Evolutionary conservation across 1,139 yeast genomes (phyloP).

Genomic region (Candida smagusa): DNA sequence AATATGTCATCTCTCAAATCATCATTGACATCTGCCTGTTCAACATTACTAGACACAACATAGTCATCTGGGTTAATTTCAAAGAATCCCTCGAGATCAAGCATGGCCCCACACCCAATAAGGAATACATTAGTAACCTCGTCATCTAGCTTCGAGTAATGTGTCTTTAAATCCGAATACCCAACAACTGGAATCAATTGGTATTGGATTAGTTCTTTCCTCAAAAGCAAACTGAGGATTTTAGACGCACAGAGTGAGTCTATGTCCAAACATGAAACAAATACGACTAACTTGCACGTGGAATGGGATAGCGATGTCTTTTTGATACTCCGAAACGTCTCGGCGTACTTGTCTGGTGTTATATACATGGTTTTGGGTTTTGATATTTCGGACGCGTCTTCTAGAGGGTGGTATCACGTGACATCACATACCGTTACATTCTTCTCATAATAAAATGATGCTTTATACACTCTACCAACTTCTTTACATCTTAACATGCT

Average conservation of each 20-base stretch:
- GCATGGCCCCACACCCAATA: constrained; percentile 94
- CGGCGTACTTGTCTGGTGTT: constrained; percentile 56
- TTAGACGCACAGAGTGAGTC: constrained; percentile 92
- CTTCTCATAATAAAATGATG: too few species aligned
- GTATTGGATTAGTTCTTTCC: constrained; percentile 80
- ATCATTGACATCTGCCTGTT: constrained; percentile 10
- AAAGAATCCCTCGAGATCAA: constrained; percentile 78
- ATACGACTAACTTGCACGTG: constrained; percentile 82
- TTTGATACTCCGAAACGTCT: constrained; percentile 58
- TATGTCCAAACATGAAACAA: constrained; percentile 86
- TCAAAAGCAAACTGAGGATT: constrained; percentile 65
- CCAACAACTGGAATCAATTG: constrained; percentile 96
- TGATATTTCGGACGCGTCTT: neutral
- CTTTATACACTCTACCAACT: too few species aligned
- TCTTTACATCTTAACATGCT: too few species aligned
- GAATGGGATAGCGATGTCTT: constrained; percentile 75
- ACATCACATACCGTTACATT: too few species aligned
- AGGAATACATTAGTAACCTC: constrained; percentile 78
- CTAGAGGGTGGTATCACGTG: too few species aligned
- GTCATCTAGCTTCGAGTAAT: constrained; percentile 62
- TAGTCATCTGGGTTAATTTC: constrained; percentile 58
- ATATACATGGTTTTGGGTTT: constrained; percentile 50
- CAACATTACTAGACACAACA: constrained; percentile 6
- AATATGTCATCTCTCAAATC: constrained; percentile 11
- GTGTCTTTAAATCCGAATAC: constrained; percentile 67